These are phyloP conservation scores for Globisporangium nunn DNA, from an alignment of 352 stramenopile species.

Conservation along the genomic window DNA sequence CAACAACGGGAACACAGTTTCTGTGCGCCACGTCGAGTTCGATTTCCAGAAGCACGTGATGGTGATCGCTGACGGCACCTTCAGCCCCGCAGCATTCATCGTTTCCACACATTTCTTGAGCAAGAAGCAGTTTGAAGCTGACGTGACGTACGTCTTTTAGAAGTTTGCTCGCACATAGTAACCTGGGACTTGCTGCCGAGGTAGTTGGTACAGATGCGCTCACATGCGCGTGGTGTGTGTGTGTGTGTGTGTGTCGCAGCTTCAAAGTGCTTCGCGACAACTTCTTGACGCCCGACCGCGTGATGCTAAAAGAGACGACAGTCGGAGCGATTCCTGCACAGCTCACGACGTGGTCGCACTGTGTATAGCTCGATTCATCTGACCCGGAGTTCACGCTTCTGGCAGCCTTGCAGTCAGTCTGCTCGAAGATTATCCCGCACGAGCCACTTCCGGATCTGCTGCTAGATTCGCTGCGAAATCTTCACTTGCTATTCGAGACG, in stretches of 20 bases:
- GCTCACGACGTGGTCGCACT: conserved; percentile 23
- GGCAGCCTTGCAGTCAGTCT: conserved; percentile 16
- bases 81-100: conserved; percentile 38
- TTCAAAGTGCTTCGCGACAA: conserved; percentile 50
- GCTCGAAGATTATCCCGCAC: conserved; percentile 28
- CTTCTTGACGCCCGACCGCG: conserved; percentile 40
- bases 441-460: conserved; percentile 32
- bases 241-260: conserved; percentile 7
- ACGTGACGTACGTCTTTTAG: conserved; percentile 24
- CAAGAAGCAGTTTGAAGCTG: conserved; percentile 30
- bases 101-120: conserved; percentile 32
- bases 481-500: conserved; percentile 25
- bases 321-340: conserved; percentile 11
- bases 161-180: too few species aligned
- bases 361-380: conserved; percentile 27
- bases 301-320: conserved; percentile 41
- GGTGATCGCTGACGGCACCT: conserved; percentile 38
- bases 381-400: conserved; percentile 40
- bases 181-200: too few species aligned
- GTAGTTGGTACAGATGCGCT: neutral
- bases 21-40: conserved; percentile 56
- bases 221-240: neutral
- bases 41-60: conserved; percentile 43
- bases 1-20: conserved; percentile 2
- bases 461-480: conserved; percentile 24